Evolutionary conservation across 306 rosid species (phyloP).

Genomic region (Vigna reflexopilosa): DNA sequence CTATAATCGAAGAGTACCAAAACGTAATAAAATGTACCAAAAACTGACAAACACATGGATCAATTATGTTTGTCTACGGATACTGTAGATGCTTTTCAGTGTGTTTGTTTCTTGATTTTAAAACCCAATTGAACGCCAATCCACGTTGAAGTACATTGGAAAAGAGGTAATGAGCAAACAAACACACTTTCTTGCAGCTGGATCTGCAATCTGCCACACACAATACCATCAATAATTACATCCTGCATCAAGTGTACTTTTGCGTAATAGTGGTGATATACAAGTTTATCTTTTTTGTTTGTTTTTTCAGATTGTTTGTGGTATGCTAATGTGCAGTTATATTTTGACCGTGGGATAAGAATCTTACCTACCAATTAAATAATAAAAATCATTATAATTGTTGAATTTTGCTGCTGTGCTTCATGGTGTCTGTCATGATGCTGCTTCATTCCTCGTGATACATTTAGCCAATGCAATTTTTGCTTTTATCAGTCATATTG

Average conservation of each 20-base stretch:
- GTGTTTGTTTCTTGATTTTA: not conserved
- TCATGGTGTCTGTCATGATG: not conserved
- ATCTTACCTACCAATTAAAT: conserved; percentile 6
- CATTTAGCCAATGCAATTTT: conserved; percentile 11
- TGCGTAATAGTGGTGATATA: not conserved
- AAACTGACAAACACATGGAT: not conserved
- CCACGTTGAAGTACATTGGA: not conserved
- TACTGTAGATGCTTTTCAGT: conserved; percentile 28
- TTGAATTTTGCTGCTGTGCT: conserved; percentile 19
- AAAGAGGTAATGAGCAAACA: not conserved
- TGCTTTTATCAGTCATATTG: not conserved
- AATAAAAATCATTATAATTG: conserved; percentile 7
- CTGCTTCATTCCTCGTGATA: conserved; percentile 20
- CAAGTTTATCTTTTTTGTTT: not conserved
- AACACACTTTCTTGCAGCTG: not conserved
- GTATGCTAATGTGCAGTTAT: not conserved
- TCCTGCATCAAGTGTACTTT: conserved; percentile 13
- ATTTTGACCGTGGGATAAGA: not conserved
- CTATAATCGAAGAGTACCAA: not conserved
- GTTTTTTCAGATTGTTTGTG: conserved; percentile 17
- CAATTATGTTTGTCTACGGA: conserved; percentile 18
- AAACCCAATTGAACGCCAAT: not conserved
- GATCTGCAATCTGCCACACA: not conserved
- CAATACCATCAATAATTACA: not conserved
- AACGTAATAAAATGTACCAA: not conserved